A percentile compares a stretch with the other conserved stretches of the same genome.
These are phyloP conservation scores for Suhomyces canberraensis DNA, from an alignment of 805 yeast genomes.

Conservation along the genomic window DNA sequence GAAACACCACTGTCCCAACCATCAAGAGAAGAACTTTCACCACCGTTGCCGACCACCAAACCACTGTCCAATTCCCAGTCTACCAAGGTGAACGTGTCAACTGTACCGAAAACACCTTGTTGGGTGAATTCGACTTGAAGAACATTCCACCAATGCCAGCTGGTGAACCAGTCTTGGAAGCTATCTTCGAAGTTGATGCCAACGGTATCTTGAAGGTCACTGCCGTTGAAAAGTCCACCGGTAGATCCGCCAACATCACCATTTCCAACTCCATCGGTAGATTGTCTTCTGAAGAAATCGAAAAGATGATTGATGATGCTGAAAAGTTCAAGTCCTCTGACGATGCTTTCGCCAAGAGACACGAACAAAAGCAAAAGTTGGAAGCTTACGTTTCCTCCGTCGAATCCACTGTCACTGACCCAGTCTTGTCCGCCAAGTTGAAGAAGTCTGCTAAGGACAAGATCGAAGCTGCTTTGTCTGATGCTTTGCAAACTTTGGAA, in stretches of 20 bases:
- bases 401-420: constrained; percentile 96
- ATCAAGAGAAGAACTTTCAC: constrained; percentile 51
- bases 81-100: constrained; percentile 53
- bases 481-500: constrained; percentile 96
- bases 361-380: constrained; percentile 98
- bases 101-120: constrained; percentile 49
- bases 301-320: constrained; percentile 47
- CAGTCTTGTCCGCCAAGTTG: constrained; percentile 94
- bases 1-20: constrained; percentile 51
- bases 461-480: constrained; percentile 97
- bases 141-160: constrained; percentile 51
- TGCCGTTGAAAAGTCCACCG: constrained; percentile 48
- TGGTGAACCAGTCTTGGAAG: constrained; percentile 50
- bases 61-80: constrained; percentile 50
- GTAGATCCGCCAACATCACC: constrained; percentile 49
- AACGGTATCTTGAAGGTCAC: constrained; percentile 51
- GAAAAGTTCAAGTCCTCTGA: constrained; percentile 88
- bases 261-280: constrained; percentile 50
- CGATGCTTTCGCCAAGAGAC: constrained; percentile 98
- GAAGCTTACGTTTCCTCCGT: constrained; percentile 92
- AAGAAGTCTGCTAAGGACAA: constrained; percentile 96
- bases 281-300: constrained; percentile 48
- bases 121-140: constrained; percentile 50
- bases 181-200: constrained; percentile 50
- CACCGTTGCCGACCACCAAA: constrained; percentile 50